Conservation (phyloP, 2,329 filamentous ascomycete species). For the Bertia moriformis region DNA sequence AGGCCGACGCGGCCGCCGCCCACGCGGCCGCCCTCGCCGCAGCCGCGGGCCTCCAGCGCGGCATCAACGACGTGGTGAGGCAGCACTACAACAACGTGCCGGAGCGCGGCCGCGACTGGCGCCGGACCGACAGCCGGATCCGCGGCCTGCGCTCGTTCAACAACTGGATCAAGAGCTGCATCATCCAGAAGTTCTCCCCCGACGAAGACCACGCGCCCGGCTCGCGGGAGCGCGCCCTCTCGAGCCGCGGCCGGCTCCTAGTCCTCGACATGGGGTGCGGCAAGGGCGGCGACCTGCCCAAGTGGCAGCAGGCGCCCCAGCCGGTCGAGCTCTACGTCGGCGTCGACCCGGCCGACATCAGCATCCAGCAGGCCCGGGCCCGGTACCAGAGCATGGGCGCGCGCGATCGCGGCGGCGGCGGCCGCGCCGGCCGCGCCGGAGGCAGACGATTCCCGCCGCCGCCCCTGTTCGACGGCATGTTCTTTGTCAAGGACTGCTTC, state of each 20-base stretch:
- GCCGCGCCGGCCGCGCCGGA: slow-evolving; percentile 27
- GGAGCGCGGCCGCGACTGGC: slow-evolving; percentile 85
- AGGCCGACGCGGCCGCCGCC: too few relatives aligned
- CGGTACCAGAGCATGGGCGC: slow-evolving; percentile 61
- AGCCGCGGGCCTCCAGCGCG: slow-evolving; percentile 25
- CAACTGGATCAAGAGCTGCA: slow-evolving; percentile 96
- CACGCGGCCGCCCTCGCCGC: slow-evolving; percentile 19
- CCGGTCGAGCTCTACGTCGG: slow-evolving; percentile 86
- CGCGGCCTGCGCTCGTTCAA: slow-evolving; percentile 89
- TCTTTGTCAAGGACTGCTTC: slow-evolving; percentile 86
- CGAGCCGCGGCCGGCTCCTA: slow-evolving; percentile 46
- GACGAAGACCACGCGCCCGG: slow-evolving; percentile 58
- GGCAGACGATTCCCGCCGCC: slow-evolving; percentile 31
- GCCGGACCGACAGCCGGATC: slow-evolving; percentile 84
- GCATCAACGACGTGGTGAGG: slow-evolving; percentile 71
- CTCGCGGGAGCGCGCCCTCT: slow-evolving; percentile 35
- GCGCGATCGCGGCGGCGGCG: slow-evolving; percentile 34
- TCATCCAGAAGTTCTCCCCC: slow-evolving; percentile 91
- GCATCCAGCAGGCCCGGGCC: slow-evolving; percentile 77
- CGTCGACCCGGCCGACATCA: slow-evolving; percentile 81
- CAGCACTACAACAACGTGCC: slow-evolving; percentile 95
- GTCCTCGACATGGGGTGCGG: slow-evolving; percentile 92
- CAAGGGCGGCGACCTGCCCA: slow-evolving; percentile 86
- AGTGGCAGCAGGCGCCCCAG: slow-evolving; percentile 92
- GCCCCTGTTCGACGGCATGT: slow-evolving; percentile 68